Evolutionary conservation across 768 basidiomycete genomes (phyloP).

Genomic region (Amanita molliuscula): DNA sequence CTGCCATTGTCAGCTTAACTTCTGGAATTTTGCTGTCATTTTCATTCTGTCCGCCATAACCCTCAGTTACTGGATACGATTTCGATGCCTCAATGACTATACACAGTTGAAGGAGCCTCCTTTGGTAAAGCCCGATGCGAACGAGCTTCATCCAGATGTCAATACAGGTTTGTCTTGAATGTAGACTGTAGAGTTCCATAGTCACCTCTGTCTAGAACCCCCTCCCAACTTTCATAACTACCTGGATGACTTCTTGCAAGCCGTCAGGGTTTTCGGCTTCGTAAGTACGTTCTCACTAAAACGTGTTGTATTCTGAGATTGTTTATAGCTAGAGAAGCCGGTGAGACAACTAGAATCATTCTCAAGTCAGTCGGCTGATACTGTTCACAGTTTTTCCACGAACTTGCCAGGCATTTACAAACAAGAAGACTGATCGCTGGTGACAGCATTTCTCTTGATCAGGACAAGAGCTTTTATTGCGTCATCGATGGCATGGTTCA

Average conservation of each 20-base stretch:
- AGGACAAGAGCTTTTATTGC: slow-evolving; percentile 95
- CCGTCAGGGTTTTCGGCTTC: slow-evolving; percentile 95
- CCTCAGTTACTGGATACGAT: slow-evolving; percentile 79
- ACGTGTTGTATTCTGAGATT: not conserved
- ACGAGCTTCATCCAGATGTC: slow-evolving; percentile 87
- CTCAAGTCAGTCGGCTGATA: not conserved
- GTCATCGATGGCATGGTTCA: slow-evolving; percentile 98
- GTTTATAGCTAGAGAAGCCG: slow-evolving; percentile 69
- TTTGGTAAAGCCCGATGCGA: slow-evolving; percentile 71
- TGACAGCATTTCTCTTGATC: slow-evolving; percentile 83
- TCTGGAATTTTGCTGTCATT: slow-evolving; percentile 81
- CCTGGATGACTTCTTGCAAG: slow-evolving; percentile 92
- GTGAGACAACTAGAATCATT: slow-evolving; percentile 31
- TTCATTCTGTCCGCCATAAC: slow-evolving; percentile 57
- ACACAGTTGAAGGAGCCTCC: slow-evolving; percentile 74
- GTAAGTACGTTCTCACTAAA: slow-evolving; percentile 25
- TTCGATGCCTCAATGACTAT: slow-evolving; percentile 68
- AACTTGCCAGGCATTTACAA: slow-evolving; percentile 91
- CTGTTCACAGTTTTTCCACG: slow-evolving; percentile 75
- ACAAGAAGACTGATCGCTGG: slow-evolving; percentile 93
- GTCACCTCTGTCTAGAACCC: slow-evolving; percentile 31
- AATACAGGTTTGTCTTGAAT: slow-evolving; percentile 38
- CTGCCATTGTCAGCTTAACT: slow-evolving; percentile 55
- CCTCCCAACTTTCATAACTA: slow-evolving; percentile 88
- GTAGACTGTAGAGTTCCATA: not conserved